Base-by-base conservation (phyloP, 2,329 filamentous ascomycete species). In the Xylariaceae sp. region DNA sequence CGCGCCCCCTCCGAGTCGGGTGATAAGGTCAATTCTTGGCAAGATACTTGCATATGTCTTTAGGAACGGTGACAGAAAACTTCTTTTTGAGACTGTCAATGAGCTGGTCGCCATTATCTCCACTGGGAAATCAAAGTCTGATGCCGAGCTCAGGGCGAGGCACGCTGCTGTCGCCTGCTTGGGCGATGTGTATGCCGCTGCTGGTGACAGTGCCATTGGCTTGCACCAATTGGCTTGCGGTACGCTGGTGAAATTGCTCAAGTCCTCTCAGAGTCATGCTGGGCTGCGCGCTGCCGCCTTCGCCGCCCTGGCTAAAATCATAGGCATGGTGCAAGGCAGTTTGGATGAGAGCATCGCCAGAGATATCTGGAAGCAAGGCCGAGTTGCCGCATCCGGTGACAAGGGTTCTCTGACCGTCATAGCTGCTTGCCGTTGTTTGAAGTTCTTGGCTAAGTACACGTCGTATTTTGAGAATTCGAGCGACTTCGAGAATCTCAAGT, bases 41-140 rank as follows among this genome's bases (percentile, higher is more conserved):
- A 85, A 86, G 73, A 93, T 91, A 66, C 88, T 97, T 63, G 88
- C 88, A 42, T 87, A 89, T 67, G 87, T 98, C 56, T 89, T 99
- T 63, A 83, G 81, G 16, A 89, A 89, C 61, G 95, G 95, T 12
- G 93, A 97, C 74, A 84, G 93, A 62, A 96, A 96, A 71, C 81
- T 96, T 48, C 82, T 99, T 2, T 97, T 96, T 70, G 95, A 99
- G 74, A 96, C 91, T 0, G 89, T 98, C 70, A 96, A 95, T 67
- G 93, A 98, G 64, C 80, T 98, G 10, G 80, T 93, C 9, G 79
- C 77, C 10, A 86, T 96, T 53, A 72, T 96, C 44, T 86, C 86
- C 57, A 83, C 83, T 46, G 85, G 88, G 19, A 97, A 96, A 73
- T 81, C 80, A 32, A 89, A 88, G 71, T 77, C 77, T 50, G 93